Conservation (phyloP, 352 stramenopile species). For the Pelagophyceae sp. region DNA sequence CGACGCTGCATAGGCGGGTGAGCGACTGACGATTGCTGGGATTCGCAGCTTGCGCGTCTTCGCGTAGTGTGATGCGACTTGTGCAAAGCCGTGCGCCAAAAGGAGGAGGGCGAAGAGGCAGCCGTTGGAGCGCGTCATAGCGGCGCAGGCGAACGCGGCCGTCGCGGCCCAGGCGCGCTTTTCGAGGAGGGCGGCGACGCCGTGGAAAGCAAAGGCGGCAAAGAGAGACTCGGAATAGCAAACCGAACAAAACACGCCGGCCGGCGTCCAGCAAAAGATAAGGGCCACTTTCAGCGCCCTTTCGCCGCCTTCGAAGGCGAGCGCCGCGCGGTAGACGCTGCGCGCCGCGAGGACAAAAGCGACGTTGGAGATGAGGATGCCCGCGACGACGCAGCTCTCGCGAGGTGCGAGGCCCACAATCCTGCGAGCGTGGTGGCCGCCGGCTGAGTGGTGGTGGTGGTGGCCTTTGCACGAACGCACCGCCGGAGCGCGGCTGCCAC, state of each 20-base stretch:
- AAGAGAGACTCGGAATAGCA: conserved; percentile 5
- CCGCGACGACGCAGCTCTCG: background rate
- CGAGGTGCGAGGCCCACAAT: background rate
- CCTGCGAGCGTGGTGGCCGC: no score
- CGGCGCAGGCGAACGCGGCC: background rate
- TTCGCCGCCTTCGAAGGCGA: background rate
- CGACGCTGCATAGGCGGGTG: no score
- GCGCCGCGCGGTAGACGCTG: background rate
- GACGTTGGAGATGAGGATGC: conserved; percentile 9
- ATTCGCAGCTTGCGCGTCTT: no score
- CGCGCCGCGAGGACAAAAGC: background rate
- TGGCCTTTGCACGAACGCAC: no score
- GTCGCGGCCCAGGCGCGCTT: background rate
- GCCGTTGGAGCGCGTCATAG: background rate
- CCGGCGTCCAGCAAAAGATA: background rate
- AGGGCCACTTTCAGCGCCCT: background rate
- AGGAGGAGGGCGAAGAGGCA: background rate
- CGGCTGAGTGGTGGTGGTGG: no score
- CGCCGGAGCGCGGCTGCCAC: background rate
- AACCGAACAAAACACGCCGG: background rate
- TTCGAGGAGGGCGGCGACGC: background rate
- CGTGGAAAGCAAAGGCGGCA: background rate
- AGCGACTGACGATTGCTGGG: no score
- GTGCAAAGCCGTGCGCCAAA: background rate
- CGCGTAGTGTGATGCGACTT: no score